Evolutionary conservation across 2,329 filamentous ascomycete genomes (phyloP).

Genomic region (Grosmannia clavigera): DNA sequence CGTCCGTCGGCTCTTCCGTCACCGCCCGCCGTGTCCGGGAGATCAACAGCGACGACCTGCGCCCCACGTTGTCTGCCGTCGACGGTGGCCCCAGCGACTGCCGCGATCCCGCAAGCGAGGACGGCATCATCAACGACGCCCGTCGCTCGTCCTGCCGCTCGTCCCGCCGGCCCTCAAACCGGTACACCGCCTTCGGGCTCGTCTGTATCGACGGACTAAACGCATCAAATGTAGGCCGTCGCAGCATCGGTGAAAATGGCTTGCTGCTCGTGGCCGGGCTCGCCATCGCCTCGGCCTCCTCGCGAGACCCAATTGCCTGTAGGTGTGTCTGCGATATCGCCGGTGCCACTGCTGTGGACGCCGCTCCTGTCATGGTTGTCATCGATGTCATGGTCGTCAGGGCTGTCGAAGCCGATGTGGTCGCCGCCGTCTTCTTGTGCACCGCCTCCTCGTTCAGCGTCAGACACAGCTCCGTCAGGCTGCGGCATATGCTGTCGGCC

Average conservation of each 20-base stretch:
- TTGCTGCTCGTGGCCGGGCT: slow-evolving; percentile 6
- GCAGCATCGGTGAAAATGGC: slow-evolving; percentile 2
- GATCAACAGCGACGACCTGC: slow-evolving; percentile 40
- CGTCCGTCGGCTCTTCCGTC: slow-evolving; percentile 33
- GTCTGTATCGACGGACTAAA: neutral
- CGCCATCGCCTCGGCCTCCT: slow-evolving; percentile 10
- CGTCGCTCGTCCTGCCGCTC: slow-evolving; percentile 3
- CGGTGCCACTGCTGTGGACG: neutral
- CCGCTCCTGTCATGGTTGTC: neutral
- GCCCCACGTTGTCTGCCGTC: slow-evolving; percentile 27
- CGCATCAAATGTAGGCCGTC: neutral
- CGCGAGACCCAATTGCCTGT: slow-evolving; percentile 4
- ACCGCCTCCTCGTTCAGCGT: slow-evolving; percentile 55
- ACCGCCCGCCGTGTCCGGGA: slow-evolving; percentile 30
- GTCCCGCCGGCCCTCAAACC: neutral
- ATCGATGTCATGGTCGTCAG: neutral
- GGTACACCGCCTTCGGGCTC: neutral
- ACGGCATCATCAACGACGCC: slow-evolving; percentile 23
- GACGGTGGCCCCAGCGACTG: slow-evolving; percentile 25
- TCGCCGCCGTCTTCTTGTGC: slow-evolving; percentile 20
- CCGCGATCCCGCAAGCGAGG: slow-evolving; percentile 32
- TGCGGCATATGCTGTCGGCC: slow-evolving; percentile 84
- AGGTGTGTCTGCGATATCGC: neutral
- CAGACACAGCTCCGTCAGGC: slow-evolving; percentile 82
- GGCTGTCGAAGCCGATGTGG: neutral